Evolutionary conservation across 2,329 filamentous ascomycete species (phyloP).

Genomic region (Colletotrichum echinochloae): DNA sequence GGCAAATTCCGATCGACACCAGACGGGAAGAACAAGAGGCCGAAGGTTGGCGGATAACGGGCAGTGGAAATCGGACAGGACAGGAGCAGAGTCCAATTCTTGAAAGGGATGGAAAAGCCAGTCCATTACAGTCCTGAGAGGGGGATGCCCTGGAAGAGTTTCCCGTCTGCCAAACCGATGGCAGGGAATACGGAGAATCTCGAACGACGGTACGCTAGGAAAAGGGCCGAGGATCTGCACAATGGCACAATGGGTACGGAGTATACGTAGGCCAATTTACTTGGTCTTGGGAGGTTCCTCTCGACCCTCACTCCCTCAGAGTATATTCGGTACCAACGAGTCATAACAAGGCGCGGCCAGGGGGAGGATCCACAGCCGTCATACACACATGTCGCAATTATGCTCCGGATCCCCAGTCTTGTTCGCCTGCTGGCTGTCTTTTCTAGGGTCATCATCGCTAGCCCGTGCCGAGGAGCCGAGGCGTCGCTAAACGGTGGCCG

Average conservation of each 20-base stretch:
- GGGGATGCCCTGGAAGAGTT: not conserved
- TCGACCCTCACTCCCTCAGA: too few species aligned
- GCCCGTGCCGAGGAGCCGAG: constrained; percentile 11
- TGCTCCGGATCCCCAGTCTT: constrained; percentile 23
- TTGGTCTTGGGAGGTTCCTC: constrained; percentile 18
- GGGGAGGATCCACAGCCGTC: constrained; percentile 32
- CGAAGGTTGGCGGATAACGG: not conserved
- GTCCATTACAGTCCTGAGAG: not conserved
- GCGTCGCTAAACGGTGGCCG: constrained; percentile 31
- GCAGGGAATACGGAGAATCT: constrained; percentile 14
- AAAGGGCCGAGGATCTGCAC: not conserved
- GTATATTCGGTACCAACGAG: constrained; percentile 12
- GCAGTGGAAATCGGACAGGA: not conserved
- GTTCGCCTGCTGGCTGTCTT: not conserved
- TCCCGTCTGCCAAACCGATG: constrained; percentile 5
- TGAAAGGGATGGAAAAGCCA: not conserved
- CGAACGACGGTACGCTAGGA: not conserved
- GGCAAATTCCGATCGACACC: constrained; percentile 1
- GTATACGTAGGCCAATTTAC: too few species aligned
- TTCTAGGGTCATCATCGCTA: constrained; percentile 1
- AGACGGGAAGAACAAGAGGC: not conserved
- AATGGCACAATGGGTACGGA: not conserved
- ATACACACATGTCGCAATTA: constrained; percentile 38
- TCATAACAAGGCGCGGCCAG: constrained; percentile 32
- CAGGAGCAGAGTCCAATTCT: not conserved